Conservation (phyloP, 352 stramenopile species). For the Pseudoperonospora humuli region DNA sequence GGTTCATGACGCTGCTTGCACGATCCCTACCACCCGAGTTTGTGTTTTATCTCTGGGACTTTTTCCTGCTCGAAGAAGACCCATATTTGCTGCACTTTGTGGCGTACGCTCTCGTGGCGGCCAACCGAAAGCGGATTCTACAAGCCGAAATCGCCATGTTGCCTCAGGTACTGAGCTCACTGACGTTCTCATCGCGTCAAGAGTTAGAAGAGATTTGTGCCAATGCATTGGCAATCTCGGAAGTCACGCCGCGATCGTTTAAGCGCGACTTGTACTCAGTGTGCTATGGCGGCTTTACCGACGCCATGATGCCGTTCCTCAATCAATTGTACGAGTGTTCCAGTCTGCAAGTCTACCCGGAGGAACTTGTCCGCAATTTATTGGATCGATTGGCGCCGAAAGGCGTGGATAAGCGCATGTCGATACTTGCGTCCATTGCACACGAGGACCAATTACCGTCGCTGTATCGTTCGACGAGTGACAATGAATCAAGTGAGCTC, state of each 20-base stretch:
- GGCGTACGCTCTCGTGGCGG: conserved; percentile 71
- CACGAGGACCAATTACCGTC: background rate
- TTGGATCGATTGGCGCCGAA: conserved; percentile 40
- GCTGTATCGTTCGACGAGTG: conserved; percentile 13
- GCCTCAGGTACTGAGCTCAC: conserved; percentile 68
- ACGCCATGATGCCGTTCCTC: conserved; percentile 60
- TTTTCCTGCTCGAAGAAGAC: conserved; percentile 86
- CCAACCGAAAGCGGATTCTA: conserved; percentile 53
- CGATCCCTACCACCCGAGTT: conserved; percentile 62
- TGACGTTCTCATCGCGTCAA: conserved; percentile 51
- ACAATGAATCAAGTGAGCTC: conserved; percentile 14
- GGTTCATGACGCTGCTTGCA: conserved; percentile 93
- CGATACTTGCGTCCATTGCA: conserved; percentile 4
- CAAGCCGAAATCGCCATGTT: conserved; percentile 64
- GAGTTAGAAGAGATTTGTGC: conserved; percentile 57
- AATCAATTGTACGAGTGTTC: conserved; percentile 59
- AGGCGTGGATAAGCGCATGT: conserved; percentile 12
- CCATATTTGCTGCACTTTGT: conserved; percentile 87
- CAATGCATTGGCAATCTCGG: conserved; percentile 41
- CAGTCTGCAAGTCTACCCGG: conserved; percentile 76
- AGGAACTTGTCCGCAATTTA: conserved; percentile 76
- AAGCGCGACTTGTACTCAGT: conserved; percentile 75
- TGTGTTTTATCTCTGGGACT: conserved; percentile 87
- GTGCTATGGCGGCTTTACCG: conserved; percentile 69
- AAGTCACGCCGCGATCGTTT: conserved; percentile 68